Percentiles rank a stretch among this genome's conserved stretches.
Conservation (phyloP, 495 filamentous ascomycete genomes). For the Tuber borchii region DNA sequence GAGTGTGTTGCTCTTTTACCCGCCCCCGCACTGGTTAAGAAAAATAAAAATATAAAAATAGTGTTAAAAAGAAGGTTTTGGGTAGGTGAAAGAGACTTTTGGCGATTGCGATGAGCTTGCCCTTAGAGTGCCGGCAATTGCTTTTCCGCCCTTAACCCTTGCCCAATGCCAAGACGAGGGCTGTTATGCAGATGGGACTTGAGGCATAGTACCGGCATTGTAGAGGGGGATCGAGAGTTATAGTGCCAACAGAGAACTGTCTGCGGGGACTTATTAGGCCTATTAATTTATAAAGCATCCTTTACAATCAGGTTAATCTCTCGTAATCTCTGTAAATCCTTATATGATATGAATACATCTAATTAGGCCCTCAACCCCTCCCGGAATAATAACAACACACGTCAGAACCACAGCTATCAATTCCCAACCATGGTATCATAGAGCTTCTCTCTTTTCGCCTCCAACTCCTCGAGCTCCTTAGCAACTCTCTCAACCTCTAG, state of each 20-base stretch:
- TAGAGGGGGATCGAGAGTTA: neutral
- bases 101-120: neutral
- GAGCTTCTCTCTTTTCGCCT: constrained; percentile 56
- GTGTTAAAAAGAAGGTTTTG: neutral
- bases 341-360: neutral
- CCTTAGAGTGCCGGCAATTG: neutral
- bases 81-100: neutral
- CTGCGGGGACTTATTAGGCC: neutral
- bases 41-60: neutral
- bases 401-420: constrained; percentile 8
- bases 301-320: neutral
- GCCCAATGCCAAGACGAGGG: neutral
- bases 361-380: neutral
- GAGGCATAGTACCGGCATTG: no score
- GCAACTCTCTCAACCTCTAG: constrained; percentile 59
- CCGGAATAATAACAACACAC: neutral
- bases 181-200: neutral
- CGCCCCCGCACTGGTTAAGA: neutral
- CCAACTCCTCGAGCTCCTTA: constrained; percentile 54
- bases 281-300: neutral
- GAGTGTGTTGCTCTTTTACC: neutral
- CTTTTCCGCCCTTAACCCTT: neutral
- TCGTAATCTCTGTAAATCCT: constrained; percentile 37
- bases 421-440: constrained; percentile 53
- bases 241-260: neutral